Evolutionary conservation across 306 rosid genomes (phyloP).

Genomic region (Quercus parvula): DNA sequence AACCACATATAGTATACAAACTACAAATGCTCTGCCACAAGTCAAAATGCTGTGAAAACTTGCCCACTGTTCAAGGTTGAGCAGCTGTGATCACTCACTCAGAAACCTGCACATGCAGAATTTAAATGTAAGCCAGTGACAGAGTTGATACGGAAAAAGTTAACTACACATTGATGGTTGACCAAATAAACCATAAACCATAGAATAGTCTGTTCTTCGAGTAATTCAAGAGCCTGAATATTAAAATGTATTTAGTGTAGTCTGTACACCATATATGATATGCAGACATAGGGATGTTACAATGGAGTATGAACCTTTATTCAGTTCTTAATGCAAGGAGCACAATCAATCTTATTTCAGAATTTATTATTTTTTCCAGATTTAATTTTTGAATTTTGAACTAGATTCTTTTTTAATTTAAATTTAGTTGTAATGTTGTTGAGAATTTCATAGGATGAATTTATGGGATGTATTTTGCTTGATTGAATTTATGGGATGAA

Average conservation of each 20-base stretch:
- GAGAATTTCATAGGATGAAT: too few species aligned
- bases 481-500: too few species aligned
- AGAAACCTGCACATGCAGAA: constrained; percentile 43
- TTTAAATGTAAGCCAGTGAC: neutral
- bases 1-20: constrained; percentile 3
- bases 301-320: neutral
- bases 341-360: too few species aligned
- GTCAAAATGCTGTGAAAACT: constrained; percentile 14
- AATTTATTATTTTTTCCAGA: too few species aligned
- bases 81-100: constrained; percentile 39
- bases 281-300: neutral
- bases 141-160: neutral
- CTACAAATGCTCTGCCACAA: neutral
- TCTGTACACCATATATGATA: neutral
- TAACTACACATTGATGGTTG: neutral
- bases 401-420: too few species aligned
- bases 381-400: too few species aligned
- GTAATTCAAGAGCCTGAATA: neutral
- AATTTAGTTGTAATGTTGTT: too few species aligned
- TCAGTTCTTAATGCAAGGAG: neutral
- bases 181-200: neutral
- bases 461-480: too few species aligned
- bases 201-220: neutral
- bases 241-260: too few species aligned
- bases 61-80: constrained; percentile 8